These are phyloP conservation scores for Asclepias syriaca DNA, from an alignment of 257 asterid species.

Conservation along the genomic window DNA sequence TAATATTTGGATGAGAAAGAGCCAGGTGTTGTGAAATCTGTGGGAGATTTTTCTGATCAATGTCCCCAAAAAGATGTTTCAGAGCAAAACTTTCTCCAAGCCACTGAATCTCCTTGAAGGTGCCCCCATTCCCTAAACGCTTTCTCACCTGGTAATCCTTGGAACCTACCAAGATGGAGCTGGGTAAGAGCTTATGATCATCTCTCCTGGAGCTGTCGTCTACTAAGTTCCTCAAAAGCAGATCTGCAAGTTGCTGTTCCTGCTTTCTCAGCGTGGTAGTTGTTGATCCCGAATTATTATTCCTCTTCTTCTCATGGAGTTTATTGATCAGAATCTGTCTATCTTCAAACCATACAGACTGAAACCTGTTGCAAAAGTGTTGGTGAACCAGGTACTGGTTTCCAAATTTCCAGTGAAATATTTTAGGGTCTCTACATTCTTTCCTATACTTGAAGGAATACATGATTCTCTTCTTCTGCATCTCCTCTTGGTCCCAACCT, in stretches of 20 bases:
- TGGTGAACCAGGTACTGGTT: constrained; percentile 27
- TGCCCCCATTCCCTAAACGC: constrained; percentile 64
- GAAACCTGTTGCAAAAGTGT: constrained; percentile 22
- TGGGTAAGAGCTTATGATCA: constrained; percentile 39
- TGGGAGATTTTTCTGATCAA: constrained; percentile 33
- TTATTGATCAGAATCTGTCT: constrained; percentile 23
- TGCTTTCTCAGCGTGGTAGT: constrained; percentile 28
- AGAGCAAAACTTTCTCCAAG: constrained; percentile 84
- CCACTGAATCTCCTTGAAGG: constrained; percentile 86
- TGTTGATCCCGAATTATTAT: constrained; percentile 16
- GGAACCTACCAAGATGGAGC: constrained; percentile 40
- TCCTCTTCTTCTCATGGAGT: constrained; percentile 8
- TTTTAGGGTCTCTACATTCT: constrained; percentile 50
- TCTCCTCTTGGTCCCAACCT: constrained; percentile 61
- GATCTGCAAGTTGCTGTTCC: constrained; percentile 46
- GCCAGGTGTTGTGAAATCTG: constrained; percentile 40
- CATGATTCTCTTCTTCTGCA: constrained; percentile 46
- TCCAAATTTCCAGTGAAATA: constrained; percentile 31
- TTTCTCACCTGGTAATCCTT: constrained; percentile 73
- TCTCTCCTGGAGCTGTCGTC: constrained; percentile 4
- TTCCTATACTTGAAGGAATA: constrained; percentile 48
- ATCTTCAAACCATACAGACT: constrained; percentile 25
- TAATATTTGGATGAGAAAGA: constrained; percentile 72
- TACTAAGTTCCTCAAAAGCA: constrained; percentile 48
- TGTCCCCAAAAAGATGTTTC: constrained; percentile 55